Base-by-base conservation (phyloP, 441 rosid genomes). In the Gossypium aridum region DNA sequence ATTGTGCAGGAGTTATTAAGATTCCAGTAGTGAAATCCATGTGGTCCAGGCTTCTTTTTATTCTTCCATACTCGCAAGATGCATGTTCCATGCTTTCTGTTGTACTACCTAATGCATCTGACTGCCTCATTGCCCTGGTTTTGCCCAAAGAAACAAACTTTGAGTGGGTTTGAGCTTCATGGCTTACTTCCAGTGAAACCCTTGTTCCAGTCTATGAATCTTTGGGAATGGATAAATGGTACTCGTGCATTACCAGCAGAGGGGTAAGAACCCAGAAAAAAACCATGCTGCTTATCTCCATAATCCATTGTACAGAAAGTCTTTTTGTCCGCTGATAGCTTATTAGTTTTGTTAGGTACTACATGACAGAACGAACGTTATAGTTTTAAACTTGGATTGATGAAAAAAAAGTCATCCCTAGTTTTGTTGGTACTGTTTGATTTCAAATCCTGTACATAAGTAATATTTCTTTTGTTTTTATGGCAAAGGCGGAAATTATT, bases 1-100 rank as follows among this genome's bases (percentile, higher is more conserved):
- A 90, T 12, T 96, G 99, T 74, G 98, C 98, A 0, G 99, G 99
- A 80, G 99, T 93, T 28, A 95, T 95, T 70, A 95, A 90, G 84
- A 86, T 95, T 75, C 98, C 97, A 31, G 90, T 87, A 17, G 71
- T 78, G 70, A 89, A 81, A 76, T 84, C 93, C 67, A 77, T 91
- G 69, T 93, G 99, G 99, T 83, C 97, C 47, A 89, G 98, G 90
- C 97, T 91, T 83, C 92, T 93, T 77, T 96, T 93, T 77, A 88
- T 93, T 77, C 94, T 96, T 74, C 93, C 98, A 0, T 83, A 87
- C 84, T 87, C 97, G 3, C 85, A 84, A 65, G 97, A 93, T 22
- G 71, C 84, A 16, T 93, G 98, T 80, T 83, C 97, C 17, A 71
- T 93, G 90, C 96, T 96, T 71, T 89, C 95, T 0, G 81, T 93